Conservation (phyloP, 140 eudicot species). For the Anethum foeniculum region DNA sequence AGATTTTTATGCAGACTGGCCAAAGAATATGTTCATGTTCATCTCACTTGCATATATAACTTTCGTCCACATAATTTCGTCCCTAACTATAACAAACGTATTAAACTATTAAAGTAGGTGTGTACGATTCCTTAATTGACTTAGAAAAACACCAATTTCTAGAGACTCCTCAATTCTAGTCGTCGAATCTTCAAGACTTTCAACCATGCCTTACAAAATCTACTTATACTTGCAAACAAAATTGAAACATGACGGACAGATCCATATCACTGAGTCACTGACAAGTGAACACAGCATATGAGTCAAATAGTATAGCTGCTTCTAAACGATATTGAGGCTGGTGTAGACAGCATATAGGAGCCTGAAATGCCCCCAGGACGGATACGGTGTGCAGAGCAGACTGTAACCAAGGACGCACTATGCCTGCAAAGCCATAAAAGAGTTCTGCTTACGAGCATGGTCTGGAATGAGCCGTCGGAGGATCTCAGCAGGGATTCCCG, state of each 20-base stretch:
- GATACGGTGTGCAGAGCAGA: too few species aligned
- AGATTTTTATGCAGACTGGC: too few species aligned
- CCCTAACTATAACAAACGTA: background rate
- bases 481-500: constrained; percentile 67
- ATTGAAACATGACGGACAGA: background rate
- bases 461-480: constrained; percentile 72
- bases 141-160: background rate
- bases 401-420: constrained; percentile 15
- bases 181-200: background rate
- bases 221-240: background rate
- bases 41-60: background rate
- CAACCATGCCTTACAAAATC: background rate
- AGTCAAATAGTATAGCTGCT: background rate
- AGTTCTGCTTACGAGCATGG: constrained; percentile 81
- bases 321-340: background rate
- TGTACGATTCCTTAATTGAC: background rate
- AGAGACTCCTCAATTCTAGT: background rate
- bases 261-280: background rate
- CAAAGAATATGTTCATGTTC: too few species aligned
- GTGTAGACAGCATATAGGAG: too few species aligned
- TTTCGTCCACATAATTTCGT: background rate
- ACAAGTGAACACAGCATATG: background rate
- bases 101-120: background rate
- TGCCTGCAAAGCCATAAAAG: constrained; percentile 79
- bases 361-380: too few species aligned